Evolutionary conservation across 805 yeast genomes (phyloP).

Genomic region (Komagataella phaffii): DNA sequence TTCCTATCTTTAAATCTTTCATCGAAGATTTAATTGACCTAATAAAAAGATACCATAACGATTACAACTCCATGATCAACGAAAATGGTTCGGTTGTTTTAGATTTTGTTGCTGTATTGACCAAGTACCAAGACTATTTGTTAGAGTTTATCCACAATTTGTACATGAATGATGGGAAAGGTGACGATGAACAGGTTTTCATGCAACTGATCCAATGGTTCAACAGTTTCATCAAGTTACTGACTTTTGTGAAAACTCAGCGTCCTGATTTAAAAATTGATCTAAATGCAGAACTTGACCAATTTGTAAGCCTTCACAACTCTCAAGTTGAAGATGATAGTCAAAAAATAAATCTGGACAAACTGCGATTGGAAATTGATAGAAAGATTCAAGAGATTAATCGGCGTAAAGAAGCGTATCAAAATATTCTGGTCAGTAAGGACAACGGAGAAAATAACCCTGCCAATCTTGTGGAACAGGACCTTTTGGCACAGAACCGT

Average conservation of each 20-base stretch:
- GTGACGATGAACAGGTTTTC: slow-evolving; percentile 33
- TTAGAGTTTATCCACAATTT: slow-evolving; percentile 71
- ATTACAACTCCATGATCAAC: slow-evolving; percentile 21
- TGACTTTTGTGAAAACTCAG: slow-evolving; percentile 44
- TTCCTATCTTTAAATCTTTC: slow-evolving; percentile 51
- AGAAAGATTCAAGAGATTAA: not conserved
- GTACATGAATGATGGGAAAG: slow-evolving; percentile 60
- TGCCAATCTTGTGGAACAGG: slow-evolving; percentile 4
- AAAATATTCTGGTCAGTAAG: not conserved
- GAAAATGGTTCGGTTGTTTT: slow-evolving; percentile 46
- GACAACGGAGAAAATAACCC: not conserved
- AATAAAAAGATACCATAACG: slow-evolving; percentile 34
- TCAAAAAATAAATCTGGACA: not conserved
- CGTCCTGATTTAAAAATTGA: slow-evolving; percentile 28
- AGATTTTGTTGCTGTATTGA: slow-evolving; percentile 49
- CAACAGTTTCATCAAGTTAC: slow-evolving; percentile 44
- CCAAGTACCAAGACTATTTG: slow-evolving; percentile 58
- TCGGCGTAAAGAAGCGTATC: not conserved
- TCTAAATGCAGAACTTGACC: slow-evolving; percentile 21
- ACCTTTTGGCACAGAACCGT: slow-evolving; percentile 9
- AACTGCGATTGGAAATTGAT: not conserved
- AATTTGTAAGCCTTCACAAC: slow-evolving; percentile 1
- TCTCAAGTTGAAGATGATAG: not conserved
- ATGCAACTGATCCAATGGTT: slow-evolving; percentile 66
- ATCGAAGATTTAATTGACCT: slow-evolving; percentile 51